These are phyloP conservation scores for Penicillium crustosum DNA, from an alignment of 2,329 filamentous ascomycete species.

Conservation along the genomic window DNA sequence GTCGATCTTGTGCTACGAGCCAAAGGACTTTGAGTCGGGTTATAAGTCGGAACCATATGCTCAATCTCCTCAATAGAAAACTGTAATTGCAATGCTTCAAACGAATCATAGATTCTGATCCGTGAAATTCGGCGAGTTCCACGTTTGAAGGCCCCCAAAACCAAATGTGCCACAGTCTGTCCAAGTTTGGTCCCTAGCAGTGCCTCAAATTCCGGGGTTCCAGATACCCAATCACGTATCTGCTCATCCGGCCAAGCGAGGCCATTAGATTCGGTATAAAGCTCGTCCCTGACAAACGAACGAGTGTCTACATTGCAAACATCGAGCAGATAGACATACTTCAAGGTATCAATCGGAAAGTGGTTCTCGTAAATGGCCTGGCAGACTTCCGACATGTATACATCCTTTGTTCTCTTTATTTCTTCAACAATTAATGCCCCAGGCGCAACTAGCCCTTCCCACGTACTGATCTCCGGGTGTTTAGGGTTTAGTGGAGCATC, in stretches of 20 bases:
- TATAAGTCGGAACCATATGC: not conserved
- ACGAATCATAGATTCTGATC: not conserved
- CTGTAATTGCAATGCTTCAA: not conserved
- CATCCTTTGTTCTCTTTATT: not conserved
- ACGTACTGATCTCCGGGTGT: not conserved
- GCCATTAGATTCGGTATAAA: not conserved
- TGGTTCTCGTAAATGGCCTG: not conserved
- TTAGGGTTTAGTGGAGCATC: not conserved
- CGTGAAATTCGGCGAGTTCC: constrained; percentile 5
- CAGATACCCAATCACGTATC: constrained; percentile 1
- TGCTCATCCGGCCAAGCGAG: not conserved
- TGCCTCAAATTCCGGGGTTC: constrained; percentile 2
- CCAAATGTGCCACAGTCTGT: not conserved
- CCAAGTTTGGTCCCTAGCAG: constrained; percentile 10
- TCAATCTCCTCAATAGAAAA: constrained; percentile 1
- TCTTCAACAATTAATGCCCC: constrained; percentile 1
- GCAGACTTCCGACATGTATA: not conserved
- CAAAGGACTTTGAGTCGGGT: no score
- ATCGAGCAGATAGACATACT: not conserved
- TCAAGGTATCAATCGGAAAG: not conserved
- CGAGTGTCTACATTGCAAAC: not conserved
- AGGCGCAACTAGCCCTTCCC: not conserved
- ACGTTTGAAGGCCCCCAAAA: constrained; percentile 5
- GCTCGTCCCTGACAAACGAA: not conserved
- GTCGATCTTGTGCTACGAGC: not conserved